Evolutionary conservation across 768 basidiomycete genomes (phyloP), one percentile per base, ranked within the genome.

Genomic region (Pleurotus giganteus): DNA sequence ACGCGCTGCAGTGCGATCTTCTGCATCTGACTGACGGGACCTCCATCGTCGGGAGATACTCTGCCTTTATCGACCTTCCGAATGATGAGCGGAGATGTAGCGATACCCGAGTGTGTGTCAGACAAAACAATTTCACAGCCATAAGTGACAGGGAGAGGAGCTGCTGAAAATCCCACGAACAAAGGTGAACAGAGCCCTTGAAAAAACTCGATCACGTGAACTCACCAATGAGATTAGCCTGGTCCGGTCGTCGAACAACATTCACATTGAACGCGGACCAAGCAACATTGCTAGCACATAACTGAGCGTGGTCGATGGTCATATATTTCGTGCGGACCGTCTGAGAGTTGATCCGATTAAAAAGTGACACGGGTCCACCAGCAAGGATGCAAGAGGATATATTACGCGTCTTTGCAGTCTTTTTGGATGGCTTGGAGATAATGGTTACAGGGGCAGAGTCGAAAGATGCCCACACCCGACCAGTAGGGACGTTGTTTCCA

Each of bases 321-420:
- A 98, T 94, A 71, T 95, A 98, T 76, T 96, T 96, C 55, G 94
- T 97, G 66, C 94, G 88, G 57, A 96, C 94, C 34, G 94, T 94
- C 73, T 98, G 94, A 12, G 91, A 91, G 71, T 96, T 94, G 79
- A 98, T 93, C 64, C 94, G 88, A 69, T 94, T 94, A 80, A 94
- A 96, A 44, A 98, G 81, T 51, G 92, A 91, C 47, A 98, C 91
- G 31, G 92, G 89, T 19, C 91, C 89, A 45, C 90, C 89, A 26
- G 88, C 88, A 53, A 93, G 80, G 69, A 97, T 93, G 74, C 93
- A 95, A 19, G 87, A 92, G 41, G 86, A 88, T 66, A 89, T 89
- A 75, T 91, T 88, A 74, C 94, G 88, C 63, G 94, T 94, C 75
- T 95, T 96, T 55, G 91, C 91, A 8, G 93, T 96, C 79, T 94